Evolutionary conservation across 306 rosid species (phyloP), one percentile per base, ranked within the genome.

Genomic region (Lathyrus aphaca): DNA sequence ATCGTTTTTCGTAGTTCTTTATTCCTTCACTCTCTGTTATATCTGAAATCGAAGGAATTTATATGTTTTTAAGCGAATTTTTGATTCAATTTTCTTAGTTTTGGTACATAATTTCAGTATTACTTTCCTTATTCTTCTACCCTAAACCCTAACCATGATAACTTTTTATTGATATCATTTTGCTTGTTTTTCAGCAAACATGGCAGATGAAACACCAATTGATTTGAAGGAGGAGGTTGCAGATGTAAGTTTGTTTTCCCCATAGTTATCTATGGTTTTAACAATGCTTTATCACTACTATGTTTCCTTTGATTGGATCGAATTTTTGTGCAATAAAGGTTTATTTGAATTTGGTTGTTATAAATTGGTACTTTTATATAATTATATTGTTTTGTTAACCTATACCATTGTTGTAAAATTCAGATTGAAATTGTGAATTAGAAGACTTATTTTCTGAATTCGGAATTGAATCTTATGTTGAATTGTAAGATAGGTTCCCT

Each of bases 151-250:
- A 35, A 35, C 10, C 1, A 0, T 35, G 0, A 10, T 2, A 35
- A 6, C 10, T 6, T 35, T 35, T 7, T 35, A 6, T 35, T 35
- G 39, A 35, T 35, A 35, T 35, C 8, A 1, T 35, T 35, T 35
- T 35, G 1, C 39, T 35, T 55, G 17, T 46, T 14, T 44, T 77
- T 43, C 83, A 88, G 95, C 62, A 78, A 75, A 48, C 73, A 91
- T 91, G 95, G 92, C 79, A 1, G 92, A 88, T 11, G 90, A 88
- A 53, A 49, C 62, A 49, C 90, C 23, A 57, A 76, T 44, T 69
- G 95, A 88, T n/a, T 39, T 67, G 78, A 91, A 74, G 65, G 97
- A 91, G 21, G 92, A 86, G 76, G 86, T 84, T 58, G 45, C 87
- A 11, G 95, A 86, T 42, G 95, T 88, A 73, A 81, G 92, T 84